A percentile compares a stretch with the other conserved stretches of the same genome.
These are phyloP conservation scores for Yamadazyma kanchanaburiensis DNA, from an alignment of 1,139 yeast genomes.

Conservation along the genomic window DNA sequence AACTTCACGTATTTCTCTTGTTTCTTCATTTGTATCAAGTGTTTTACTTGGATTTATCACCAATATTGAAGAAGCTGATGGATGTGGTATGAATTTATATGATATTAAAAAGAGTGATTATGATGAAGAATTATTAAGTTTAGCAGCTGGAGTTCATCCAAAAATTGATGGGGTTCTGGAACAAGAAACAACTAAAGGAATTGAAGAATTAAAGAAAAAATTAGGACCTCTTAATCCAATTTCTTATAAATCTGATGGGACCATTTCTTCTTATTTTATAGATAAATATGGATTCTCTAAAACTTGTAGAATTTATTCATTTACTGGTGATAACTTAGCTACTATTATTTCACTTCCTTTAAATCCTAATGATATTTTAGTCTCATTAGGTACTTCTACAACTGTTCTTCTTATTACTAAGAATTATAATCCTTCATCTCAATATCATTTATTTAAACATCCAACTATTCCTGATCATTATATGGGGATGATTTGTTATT, in stretches of 20 bases:
- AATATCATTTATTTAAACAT: slow-evolving; percentile 82
- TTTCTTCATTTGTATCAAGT: slow-evolving; percentile 76
- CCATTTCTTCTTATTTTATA: slow-evolving; percentile 57
- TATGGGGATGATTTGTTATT: slow-evolving; percentile 95
- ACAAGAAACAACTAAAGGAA: slow-evolving; percentile 23
- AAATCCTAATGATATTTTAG: slow-evolving; percentile 68
- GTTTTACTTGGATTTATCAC: slow-evolving; percentile 63
- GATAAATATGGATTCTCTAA: slow-evolving; percentile 57
- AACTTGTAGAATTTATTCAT: slow-evolving; percentile 57
- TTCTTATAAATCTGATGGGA: slow-evolving; percentile 38
- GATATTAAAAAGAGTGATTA: slow-evolving; percentile 55
- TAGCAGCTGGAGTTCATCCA: slow-evolving; percentile 50
- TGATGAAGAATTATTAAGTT: slow-evolving; percentile 49
- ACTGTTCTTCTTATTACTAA: slow-evolving; percentile 81
- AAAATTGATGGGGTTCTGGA: slow-evolving; percentile 27
- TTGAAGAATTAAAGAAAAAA: slow-evolving; percentile 40
- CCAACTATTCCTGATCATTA: slow-evolving; percentile 74
- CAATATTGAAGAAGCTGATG: slow-evolving; percentile 77
- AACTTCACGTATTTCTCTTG: slow-evolving; percentile 66
- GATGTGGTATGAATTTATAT: slow-evolving; percentile 88
- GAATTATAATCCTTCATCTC: slow-evolving; percentile 72
- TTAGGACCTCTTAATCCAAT: slow-evolving; percentile 53
- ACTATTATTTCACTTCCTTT: slow-evolving; percentile 83
- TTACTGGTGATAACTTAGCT: slow-evolving; percentile 91
- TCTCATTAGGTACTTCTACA: slow-evolving; percentile 87